phyloP scores from a whole-genome alignment of 345 rosid species.

The Balakata baccata region DNA sequence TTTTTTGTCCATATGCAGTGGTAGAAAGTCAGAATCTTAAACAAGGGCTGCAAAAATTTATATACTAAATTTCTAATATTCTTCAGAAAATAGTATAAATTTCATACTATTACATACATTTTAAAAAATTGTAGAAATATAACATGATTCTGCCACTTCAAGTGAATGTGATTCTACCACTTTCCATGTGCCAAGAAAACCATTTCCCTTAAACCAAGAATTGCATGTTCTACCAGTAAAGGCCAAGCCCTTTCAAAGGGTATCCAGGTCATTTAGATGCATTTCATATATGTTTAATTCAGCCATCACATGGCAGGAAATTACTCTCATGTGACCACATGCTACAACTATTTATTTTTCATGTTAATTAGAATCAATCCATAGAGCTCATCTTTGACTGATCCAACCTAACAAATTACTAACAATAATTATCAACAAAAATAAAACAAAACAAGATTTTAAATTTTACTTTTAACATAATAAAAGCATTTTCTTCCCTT shows the following conservation, averaged over 20 bases:
- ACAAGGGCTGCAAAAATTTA: too few species aligned
- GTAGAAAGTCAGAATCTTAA: too few species aligned
- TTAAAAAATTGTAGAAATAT: too few species aligned
- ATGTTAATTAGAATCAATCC: conserved; percentile 22
- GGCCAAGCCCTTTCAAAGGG: conserved; percentile 21
- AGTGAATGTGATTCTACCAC: too few species aligned
- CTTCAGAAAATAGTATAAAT: too few species aligned
- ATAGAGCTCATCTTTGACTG: conserved; percentile 21
- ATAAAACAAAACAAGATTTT: conserved; percentile 13
- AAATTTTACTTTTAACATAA: background rate
- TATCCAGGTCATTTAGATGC: conserved; percentile 13
- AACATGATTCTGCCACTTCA: too few species aligned
- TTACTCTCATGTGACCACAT: conserved; percentile 50
- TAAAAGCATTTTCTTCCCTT: conserved; percentile 6
- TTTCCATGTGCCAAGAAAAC: conserved; percentile 11
- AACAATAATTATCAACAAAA: conserved; percentile 1
- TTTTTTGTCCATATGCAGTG: too few species aligned
- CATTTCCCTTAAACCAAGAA: conserved; percentile 10
- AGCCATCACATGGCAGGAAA: conserved; percentile 46
- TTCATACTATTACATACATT: too few species aligned
- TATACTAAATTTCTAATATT: too few species aligned
- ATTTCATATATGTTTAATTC: conserved; percentile 21
- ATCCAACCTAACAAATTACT: conserved; percentile 9
- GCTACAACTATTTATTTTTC: conserved; percentile 26
- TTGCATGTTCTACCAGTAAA: background rate